Conservation (phyloP, 2,329 filamentous ascomycete genomes). For the Trematosphaeria pertusa region DNA sequence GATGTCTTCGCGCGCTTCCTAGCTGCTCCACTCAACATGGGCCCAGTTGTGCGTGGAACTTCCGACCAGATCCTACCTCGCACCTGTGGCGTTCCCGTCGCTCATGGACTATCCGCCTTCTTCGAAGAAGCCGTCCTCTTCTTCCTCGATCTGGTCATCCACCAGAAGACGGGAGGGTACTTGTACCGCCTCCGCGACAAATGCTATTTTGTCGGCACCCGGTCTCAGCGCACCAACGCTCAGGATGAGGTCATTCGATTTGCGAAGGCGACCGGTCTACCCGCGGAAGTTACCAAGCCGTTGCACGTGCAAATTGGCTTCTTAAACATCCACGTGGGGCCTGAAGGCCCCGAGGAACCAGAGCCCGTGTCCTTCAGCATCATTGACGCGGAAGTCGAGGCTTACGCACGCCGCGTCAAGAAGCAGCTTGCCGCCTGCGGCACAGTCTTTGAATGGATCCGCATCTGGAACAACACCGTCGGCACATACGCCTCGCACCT, state of each 20-base stretch:
- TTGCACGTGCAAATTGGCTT: constrained; percentile 20
- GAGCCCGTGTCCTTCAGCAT: constrained; percentile 11
- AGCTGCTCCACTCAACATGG: constrained; percentile 30
- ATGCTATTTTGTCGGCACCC: constrained; percentile 32
- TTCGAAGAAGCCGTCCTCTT: constrained; percentile 37
- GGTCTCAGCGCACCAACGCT: constrained; percentile 16
- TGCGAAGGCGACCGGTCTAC: constrained; percentile 23
- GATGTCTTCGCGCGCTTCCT: constrained; percentile 64
- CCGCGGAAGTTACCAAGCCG: constrained; percentile 3
- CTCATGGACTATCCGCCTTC: constrained; percentile 30
- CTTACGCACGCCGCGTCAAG: constrained; percentile 26
- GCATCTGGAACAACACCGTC: constrained; percentile 33
- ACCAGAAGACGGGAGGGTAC: constrained; percentile 22
- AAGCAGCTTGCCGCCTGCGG: constrained; percentile 26
- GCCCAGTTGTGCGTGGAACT: constrained; percentile 25
- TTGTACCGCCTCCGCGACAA: constrained; percentile 32
- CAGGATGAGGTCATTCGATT: constrained; percentile 19
- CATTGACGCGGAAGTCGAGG: constrained; percentile 19
- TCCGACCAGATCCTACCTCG: constrained; percentile 25
- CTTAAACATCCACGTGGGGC: constrained; percentile 7
- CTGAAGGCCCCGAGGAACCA: constrained; percentile 1
- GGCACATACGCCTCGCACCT: constrained; percentile 33
- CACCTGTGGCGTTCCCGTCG: constrained; percentile 27
- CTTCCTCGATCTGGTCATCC: constrained; percentile 34
- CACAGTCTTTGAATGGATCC: constrained; percentile 35